Percentiles rank a stretch among this genome's conserved stretches.
phyloP scores from a whole-genome alignment of 768 basidiomycete genomes.

The Boletus reticulatus region DNA sequence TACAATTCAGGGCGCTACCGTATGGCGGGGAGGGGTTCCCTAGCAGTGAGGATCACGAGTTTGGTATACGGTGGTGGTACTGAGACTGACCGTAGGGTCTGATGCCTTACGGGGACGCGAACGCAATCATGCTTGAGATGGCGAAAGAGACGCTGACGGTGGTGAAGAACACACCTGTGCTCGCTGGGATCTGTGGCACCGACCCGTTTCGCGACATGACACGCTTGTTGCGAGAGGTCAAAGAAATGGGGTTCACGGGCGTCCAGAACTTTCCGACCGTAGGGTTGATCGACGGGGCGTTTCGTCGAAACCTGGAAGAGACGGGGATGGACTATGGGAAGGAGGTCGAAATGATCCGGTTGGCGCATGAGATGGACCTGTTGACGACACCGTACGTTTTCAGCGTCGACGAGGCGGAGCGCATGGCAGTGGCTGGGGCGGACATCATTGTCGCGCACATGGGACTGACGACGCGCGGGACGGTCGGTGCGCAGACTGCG shows the following conservation, averaged over 20 bases:
- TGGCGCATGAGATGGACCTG: slow-evolving; percentile 22
- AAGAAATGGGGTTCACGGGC: slow-evolving; percentile 26
- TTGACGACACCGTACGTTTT: slow-evolving; percentile 30
- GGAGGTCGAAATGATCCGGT: slow-evolving; percentile 31
- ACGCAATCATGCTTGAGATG: slow-evolving; percentile 31
- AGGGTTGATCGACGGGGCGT: slow-evolving; percentile 27
- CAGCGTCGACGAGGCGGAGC: slow-evolving; percentile 24
- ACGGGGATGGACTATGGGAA: slow-evolving; percentile 30
- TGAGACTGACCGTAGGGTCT: slow-evolving; percentile 14
- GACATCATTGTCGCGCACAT: slow-evolving; percentile 28
- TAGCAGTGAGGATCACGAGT: slow-evolving; percentile 20
- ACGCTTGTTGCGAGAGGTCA: slow-evolving; percentile 20
- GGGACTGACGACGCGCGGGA: slow-evolving; percentile 29
- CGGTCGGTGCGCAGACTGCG: slow-evolving; percentile 26
- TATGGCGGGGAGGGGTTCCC: slow-evolving; percentile 31
- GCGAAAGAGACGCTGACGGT: slow-evolving; percentile 26
- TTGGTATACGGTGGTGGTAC: background rate
- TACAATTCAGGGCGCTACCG: slow-evolving; percentile 32
- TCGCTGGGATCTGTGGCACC: slow-evolving; percentile 28
- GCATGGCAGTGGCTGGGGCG: slow-evolving; percentile 25
- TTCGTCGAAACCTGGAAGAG: slow-evolving; percentile 30
- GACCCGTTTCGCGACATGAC: slow-evolving; percentile 31
- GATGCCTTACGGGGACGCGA: slow-evolving; percentile 30
- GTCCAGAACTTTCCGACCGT: slow-evolving; percentile 31
- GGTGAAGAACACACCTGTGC: slow-evolving; percentile 26